Evolutionary conservation across 176 grass and related monocot genomes (phyloP).

Genomic region (Triticum dicoccoides): DNA sequence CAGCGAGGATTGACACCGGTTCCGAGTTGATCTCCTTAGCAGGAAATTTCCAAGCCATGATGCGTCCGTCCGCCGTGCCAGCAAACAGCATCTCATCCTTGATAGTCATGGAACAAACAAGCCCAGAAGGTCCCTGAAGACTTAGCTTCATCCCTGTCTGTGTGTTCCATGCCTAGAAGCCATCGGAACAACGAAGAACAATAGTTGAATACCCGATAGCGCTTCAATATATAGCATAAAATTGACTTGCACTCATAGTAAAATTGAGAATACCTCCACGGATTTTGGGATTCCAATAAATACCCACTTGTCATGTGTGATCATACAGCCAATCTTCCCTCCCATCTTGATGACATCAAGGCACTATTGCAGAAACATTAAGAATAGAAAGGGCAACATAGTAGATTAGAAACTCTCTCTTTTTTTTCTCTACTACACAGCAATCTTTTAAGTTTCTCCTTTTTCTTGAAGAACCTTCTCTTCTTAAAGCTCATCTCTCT

Average conservation of each 20-base stretch:
- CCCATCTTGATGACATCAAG: conserved; percentile 39
- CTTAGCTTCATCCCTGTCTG: conserved; percentile 33
- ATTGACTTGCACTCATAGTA: neutral
- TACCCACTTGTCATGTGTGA: conserved; percentile 36
- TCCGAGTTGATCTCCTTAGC: conserved; percentile 8
- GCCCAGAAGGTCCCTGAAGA: conserved; percentile 34
- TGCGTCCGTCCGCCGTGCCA: conserved; percentile 36
- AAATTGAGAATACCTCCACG: conserved; percentile 26
- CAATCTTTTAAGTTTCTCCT: neutral
- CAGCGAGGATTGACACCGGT: conserved; percentile 19
- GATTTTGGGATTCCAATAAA: conserved; percentile 40
- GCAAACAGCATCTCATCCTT: conserved; percentile 38
- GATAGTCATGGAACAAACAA: conserved; percentile 52
- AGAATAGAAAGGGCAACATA: conserved; percentile 37
- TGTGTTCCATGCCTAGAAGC: conserved; percentile 38
- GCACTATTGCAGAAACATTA: conserved; percentile 45
- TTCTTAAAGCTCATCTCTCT: neutral
- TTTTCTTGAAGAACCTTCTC: neutral
- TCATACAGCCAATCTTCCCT: conserved; percentile 52
- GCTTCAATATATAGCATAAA: neutral
- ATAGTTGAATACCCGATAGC: neutral
- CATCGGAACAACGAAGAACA: neutral
- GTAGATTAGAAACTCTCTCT: conserved; percentile 16
- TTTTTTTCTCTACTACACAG: conserved; percentile 1
- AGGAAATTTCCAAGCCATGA: conserved; percentile 40